Evolutionary conservation across 2,329 filamentous ascomycete species (phyloP), one percentile per base, ranked within the genome.

Genomic region (Macrophomina tecta): DNA sequence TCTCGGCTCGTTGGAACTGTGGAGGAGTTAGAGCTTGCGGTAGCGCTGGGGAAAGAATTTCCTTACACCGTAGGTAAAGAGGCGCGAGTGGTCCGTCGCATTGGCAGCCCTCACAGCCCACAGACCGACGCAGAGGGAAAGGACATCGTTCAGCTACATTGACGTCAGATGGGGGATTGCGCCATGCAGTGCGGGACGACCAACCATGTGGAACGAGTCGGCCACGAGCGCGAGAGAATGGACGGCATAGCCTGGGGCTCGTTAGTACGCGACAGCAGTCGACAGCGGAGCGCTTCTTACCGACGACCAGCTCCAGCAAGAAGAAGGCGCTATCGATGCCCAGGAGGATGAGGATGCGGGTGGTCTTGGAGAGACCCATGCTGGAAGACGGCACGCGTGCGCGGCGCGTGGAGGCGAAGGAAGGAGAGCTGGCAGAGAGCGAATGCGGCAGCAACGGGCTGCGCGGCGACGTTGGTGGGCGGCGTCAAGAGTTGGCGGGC

Each of bases 181-280:
- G 16, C 9, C 14, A 23, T 53, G 5, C 30, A 7, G 14, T 14
- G 38, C 28, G 40, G 53, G 49, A n/a, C 62, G 60, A 79, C 85
- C 73, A 76, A 93, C 91, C 95, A 99, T 99, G 82, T 99, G 95
- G 80, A 99, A 99, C 68, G 95, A 93, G 82, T 99, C 95, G 64
- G 95, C 95, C 76, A 96, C 93, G 68, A 99, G 86, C 45, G 95
- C 95, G 72, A 99, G 87, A 18, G 95, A 98, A 76, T 94, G 90
- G 68, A 97, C 93, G 70, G 90, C 83, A 83, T 97, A 92, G 69
- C 95, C 85, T 86, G 69, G 48, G 38, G 58, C 11, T 28, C 14
- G 36, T 72, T 51, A 72, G 68, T 58, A 42, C 63, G 6, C 40
- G 49, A 6, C 48, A 6, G 46, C 23, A 11, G 64, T 23, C 16